Evolutionary conservation across 2,329 filamentous ascomycete species (phyloP).

Genomic region (Magnaporthiopsis poae): DNA sequence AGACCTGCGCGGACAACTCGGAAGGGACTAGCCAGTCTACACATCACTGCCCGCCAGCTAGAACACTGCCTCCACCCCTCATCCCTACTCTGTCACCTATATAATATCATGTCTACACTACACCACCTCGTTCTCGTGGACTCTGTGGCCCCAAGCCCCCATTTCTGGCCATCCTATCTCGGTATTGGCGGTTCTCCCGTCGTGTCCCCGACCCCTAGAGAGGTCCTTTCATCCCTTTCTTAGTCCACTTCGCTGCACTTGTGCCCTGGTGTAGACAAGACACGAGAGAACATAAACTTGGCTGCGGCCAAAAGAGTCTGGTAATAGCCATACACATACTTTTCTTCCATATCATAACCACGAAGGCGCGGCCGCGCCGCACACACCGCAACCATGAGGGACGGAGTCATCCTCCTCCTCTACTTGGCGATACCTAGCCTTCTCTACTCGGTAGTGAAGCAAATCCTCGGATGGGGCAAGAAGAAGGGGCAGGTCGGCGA

Average conservation of each 20-base stretch:
- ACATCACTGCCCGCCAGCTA: background rate
- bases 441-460: conserved; percentile 30
- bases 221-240: background rate
- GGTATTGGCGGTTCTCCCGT: background rate
- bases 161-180: background rate
- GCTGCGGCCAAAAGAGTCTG: background rate
- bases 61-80: background rate
- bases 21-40: background rate
- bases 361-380: too few relatives aligned
- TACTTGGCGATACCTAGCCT: conserved; percentile 37
- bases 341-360: background rate
- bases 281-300: background rate
- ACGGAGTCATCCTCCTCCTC: conserved; percentile 29
- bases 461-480: conserved; percentile 26
- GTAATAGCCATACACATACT: background rate
- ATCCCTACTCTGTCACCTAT: background rate
- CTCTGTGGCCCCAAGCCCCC: background rate
- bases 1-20: background rate
- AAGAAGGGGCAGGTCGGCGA: conserved; percentile 18
- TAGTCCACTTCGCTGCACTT: background rate
- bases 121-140: background rate
- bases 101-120: background rate
- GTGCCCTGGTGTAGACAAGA: too few relatives aligned
- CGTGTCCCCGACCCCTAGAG: background rate
- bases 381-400: conserved; percentile 22